Conservation (phyloP, 1,284 basidiomycete genomes). For the Sanghuangporus sanghuang region DNA sequence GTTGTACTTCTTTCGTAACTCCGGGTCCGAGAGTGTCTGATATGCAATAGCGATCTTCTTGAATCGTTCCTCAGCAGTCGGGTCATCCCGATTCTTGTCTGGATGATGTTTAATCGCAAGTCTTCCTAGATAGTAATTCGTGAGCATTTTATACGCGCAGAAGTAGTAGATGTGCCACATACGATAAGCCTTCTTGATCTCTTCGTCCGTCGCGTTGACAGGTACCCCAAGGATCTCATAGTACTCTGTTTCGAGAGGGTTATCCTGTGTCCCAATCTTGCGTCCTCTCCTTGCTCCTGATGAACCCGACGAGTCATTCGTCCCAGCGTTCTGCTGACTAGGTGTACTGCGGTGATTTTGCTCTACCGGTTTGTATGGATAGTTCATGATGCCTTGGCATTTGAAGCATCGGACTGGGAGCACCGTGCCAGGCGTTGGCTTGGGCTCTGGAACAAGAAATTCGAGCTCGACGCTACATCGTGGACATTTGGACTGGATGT, state of each 20-base stretch:
- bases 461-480: conserved; percentile 63
- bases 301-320: conserved; percentile 15
- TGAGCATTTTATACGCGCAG: neutral
- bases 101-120: conserved; percentile 92
- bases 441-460: conserved; percentile 66
- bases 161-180: conserved; percentile 26
- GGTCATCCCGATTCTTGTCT: conserved; percentile 93
- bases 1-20: conserved; percentile 88
- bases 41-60: conserved; percentile 88
- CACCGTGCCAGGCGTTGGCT: conserved; percentile 56
- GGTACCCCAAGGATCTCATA: conserved; percentile 82
- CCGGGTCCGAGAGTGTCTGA: conserved; percentile 84
- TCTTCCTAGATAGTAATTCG: conserved; percentile 47
- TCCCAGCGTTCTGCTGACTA: conserved; percentile 24
- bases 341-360: conserved; percentile 21
- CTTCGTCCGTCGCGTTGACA: conserved; percentile 71
- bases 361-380: conserved; percentile 61
- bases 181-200: conserved; percentile 96
- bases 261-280: conserved; percentile 83
- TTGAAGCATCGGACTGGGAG: conserved; percentile 69
- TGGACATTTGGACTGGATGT: conserved; percentile 58
- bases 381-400: conserved; percentile 53
- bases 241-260: conserved; percentile 85
- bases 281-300: conserved; percentile 38
- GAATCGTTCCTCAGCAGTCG: conserved; percentile 85